These are phyloP conservation scores for Coniochaeta ligniaria DNA, from an alignment of 2,329 filamentous ascomycete genomes.

Conservation along the genomic window DNA sequence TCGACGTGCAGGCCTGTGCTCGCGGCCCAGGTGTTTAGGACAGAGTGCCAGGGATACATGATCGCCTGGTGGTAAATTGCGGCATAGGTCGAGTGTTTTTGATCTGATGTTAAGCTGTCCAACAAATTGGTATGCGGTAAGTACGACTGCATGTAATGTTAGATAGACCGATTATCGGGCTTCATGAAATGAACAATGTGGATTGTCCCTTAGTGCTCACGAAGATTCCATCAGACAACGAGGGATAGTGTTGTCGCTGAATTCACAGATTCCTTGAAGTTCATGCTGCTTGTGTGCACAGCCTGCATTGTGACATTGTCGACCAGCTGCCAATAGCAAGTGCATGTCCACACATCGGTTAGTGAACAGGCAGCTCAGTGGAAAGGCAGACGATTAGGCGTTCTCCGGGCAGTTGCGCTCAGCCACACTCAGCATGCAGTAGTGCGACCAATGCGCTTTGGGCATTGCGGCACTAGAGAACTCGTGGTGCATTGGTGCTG, in stretches of 20 bases:
- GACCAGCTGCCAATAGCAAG: background rate
- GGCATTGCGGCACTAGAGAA: no score
- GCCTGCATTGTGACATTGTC: background rate
- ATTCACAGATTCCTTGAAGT: background rate
- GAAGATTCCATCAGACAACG: no score
- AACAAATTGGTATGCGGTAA: no score
- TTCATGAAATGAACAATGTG: no score
- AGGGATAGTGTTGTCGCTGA: no score
- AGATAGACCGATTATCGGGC: no score
- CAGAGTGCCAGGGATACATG: background rate
- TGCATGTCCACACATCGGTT: background rate
- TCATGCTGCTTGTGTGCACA: background rate
- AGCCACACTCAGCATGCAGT: slow-evolving; percentile 24
- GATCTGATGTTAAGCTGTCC: no score
- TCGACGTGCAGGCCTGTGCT: background rate
- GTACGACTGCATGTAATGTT: no score
- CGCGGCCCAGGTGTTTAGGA: background rate
- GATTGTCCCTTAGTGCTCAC: no score
- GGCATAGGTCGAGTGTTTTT: no score
- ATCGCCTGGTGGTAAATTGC: background rate
- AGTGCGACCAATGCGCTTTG: no score
- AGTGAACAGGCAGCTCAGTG: background rate
- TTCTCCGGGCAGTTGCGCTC: slow-evolving; percentile 18
- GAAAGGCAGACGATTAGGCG: background rate
- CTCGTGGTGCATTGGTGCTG: no score